Base-by-base conservation (phyloP, 116 monocot species). In the Trichopus zeylanicus region DNA sequence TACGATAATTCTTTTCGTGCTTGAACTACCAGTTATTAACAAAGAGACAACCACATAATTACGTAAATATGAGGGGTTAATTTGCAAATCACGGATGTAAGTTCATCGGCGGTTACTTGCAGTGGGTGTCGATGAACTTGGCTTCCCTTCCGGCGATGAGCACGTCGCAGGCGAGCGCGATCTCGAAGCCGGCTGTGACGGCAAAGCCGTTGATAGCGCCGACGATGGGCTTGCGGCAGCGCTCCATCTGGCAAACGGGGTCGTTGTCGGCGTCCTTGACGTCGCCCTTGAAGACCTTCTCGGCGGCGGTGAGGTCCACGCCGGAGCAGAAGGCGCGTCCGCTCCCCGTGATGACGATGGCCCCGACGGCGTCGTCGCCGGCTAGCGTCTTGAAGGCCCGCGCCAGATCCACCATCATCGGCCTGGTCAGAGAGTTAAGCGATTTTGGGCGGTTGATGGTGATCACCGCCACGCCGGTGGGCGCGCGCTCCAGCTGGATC, bases 271-370 rank as follows among this genome's bases (percentile, higher is more conserved):
- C 38, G 46, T 91, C 79, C 73, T 82, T 87, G 30, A 97, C 97
- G 68, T 91, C 87, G 33, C 91, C 97, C 72, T 97, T 97, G 76
- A 97, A 97, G 6, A 91, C 97, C 57, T 74, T 70, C 77, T 84
- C 84, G 8, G 97, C 97, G 26, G 97, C 65, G 4, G 87, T 97
- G 60, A 97, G 79, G 30, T 97, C 97, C 28, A 91, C 87, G 34
- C 97, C 97, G 60, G 97, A 85, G 82, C 97, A 97, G 80, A 97
- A 97, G 11, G 97, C 81, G 1, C 91, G 56, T n/a, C 87, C 91
- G 23, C 66, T 31, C 24, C 95, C 95, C 15, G 86, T 34, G 55
- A 97, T 59, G 42, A 97, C 73, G 57, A 97, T 56, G 7, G 65
- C 95, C 13, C 79, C 78, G 28, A 97, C 77, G 23, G 72, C 28